Base-by-base conservation (phyloP, 306 rosid species). In the Quercus suber region DNA sequence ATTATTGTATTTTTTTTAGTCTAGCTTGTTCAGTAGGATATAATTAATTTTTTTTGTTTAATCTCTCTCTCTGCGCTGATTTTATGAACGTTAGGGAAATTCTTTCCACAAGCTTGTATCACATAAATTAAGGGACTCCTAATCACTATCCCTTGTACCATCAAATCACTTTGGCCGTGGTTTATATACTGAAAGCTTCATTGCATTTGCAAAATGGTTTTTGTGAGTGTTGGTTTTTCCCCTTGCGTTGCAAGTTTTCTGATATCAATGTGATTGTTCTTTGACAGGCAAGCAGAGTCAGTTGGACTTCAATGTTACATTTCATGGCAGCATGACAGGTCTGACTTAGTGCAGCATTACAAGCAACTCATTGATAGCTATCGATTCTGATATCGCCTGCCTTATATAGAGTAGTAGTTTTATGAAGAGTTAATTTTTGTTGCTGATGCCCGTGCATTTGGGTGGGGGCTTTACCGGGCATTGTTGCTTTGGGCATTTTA, bases 391-490 rank as follows among this genome's bases (percentile, higher is more conserved):
- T 80, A 65, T 37, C 49, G 18, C 79, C 78, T 75, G 9, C 41
- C 57, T 81, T 83, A 65, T 78, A 53, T 61, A 73, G 56, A 56
- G 72, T 41, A 79, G 80, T 75, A 76, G 78, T 52, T 85, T 81
- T 79, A 65, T 63, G 82, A 70, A 69, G 85, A 74, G 83, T 76
- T 76, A 57, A n/a, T 35, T 33, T 68, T 35, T 65, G 78, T 71
- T 35, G 77, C 81, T 72, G 78, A 79, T 84, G 64, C 83, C 73
- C 75, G 56, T 80, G 74, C 85, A 73, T 85, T 82, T 73, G 76
- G 85, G 76, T 61, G 73, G 57, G 80, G 80, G 88, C 83, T 60
- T 75, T 79, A 15, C 82, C 28, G 64, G 87, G 88, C 85, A 69
- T 73, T 79, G 57, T 64, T 78, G 79, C 75, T 76, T 83, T 78